phyloP scores from a whole-genome alignment of 179 eudicot species.

The Beta corolliflora region DNA sequence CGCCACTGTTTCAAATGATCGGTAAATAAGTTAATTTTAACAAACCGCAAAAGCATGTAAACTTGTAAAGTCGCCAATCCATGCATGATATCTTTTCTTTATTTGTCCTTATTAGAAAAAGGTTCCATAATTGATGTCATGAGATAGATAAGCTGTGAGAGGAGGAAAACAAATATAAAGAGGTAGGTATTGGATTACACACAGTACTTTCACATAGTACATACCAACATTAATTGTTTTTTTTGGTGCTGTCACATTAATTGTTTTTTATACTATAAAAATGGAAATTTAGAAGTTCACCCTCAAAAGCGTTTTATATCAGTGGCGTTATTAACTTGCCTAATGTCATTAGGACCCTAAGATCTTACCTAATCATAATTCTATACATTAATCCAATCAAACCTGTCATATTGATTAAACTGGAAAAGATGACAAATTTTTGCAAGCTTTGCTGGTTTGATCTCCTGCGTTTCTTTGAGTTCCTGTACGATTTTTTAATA shows the following conservation, averaged over 20 bases:
- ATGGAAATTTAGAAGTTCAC: neutral
- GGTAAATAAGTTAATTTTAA: no score
- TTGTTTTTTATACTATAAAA: neutral
- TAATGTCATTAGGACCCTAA: slow-evolving; percentile 17
- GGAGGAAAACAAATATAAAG: slow-evolving; percentile 35
- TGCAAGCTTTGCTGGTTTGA: neutral
- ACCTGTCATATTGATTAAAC: slow-evolving; percentile 5
- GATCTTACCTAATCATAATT: slow-evolving; percentile 32
- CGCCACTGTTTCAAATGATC: no score
- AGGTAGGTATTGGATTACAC: slow-evolving; percentile 1
- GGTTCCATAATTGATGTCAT: slow-evolving; percentile 18
- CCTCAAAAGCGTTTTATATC: neutral
- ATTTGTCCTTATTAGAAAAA: slow-evolving; percentile 31
- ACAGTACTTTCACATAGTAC: neutral
- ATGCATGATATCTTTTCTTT: neutral
- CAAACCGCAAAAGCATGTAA: neutral
- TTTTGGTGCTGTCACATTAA: neutral
- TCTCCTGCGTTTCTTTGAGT: neutral
- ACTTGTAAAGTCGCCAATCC: no score
- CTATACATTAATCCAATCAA: slow-evolving; percentile 21
- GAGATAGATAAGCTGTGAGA: slow-evolving; percentile 57
- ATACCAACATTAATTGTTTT: no score
- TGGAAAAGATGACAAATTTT: neutral
- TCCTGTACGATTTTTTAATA: no score
- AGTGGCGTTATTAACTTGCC: slow-evolving; percentile 38